phyloP scores from a whole-genome alignment of 306 rosid genomes.

The Hippophae tibetana region DNA sequence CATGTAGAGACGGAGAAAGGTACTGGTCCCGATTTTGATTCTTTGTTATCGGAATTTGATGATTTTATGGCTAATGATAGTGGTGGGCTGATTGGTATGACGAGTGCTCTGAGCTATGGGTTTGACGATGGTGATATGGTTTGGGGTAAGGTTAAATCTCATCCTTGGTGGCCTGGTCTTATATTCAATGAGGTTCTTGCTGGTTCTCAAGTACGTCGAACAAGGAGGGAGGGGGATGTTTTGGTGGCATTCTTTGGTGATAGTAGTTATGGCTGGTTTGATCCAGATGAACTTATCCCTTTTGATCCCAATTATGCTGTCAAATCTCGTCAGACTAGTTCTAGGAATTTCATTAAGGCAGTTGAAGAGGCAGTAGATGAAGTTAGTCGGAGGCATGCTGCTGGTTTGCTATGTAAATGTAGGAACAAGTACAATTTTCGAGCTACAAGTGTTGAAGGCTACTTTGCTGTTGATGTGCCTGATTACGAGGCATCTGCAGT shows the following conservation, averaged over 20 bases:
- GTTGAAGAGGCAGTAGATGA: conserved; percentile 96
- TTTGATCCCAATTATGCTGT: conserved; percentile 62
- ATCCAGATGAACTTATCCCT: conserved; percentile 71
- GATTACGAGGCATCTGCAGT: conserved; percentile 72
- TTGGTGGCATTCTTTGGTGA: conserved; percentile 95
- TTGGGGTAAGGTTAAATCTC: conserved; percentile 98
- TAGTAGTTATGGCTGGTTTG: conserved; percentile 97
- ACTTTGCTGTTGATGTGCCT: conserved; percentile 64
- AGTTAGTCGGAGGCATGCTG: conserved; percentile 58
- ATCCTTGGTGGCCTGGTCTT: conserved; percentile 99
- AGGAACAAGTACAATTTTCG: conserved; percentile 53
- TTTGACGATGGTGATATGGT: conserved; percentile 85
- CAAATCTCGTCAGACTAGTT: conserved; percentile 62
- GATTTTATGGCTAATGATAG: conserved; percentile 68
- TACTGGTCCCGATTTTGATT: conserved; percentile 29
- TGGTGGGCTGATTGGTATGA: conserved; percentile 38
- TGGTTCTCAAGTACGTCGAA: conserved; percentile 58
- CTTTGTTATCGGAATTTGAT: conserved; percentile 62
- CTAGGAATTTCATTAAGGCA: conserved; percentile 56
- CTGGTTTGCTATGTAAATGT: conserved; percentile 69
- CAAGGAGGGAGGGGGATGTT: conserved; percentile 63
- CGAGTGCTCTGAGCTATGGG: conserved; percentile 56
- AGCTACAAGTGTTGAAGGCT: conserved; percentile 40
- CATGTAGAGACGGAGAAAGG: conserved; percentile 16
- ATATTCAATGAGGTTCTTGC: conserved; percentile 72